These are phyloP conservation scores for Endocarpon pusillum DNA, from an alignment of 495 filamentous ascomycete species.

Conservation along the genomic window DNA sequence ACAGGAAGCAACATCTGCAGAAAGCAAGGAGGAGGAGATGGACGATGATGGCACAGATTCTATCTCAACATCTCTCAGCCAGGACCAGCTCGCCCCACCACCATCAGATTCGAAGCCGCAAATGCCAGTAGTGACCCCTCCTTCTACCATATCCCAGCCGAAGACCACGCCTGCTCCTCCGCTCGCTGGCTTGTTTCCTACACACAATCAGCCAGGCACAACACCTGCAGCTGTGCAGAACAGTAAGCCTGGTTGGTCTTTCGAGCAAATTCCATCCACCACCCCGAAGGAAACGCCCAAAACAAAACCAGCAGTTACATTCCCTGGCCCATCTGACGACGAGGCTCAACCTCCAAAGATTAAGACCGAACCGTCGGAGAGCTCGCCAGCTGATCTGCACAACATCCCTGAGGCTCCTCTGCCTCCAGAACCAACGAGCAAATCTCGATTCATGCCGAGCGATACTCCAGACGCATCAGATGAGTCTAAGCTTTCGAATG, in stretches of 20 bases:
- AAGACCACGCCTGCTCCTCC: neutral
- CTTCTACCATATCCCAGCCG: slow-evolving; percentile 16
- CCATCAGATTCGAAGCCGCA: too few species aligned
- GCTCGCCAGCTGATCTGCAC: slow-evolving; percentile 4
- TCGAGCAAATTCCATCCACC: slow-evolving; percentile 15
- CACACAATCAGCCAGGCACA: slow-evolving; percentile 15
- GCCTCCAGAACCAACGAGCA: slow-evolving; percentile 63
- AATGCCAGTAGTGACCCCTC: slow-evolving; percentile 39
- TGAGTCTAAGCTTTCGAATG: slow-evolving; percentile 15
- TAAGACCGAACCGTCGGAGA: slow-evolving; percentile 16
- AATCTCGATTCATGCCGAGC: slow-evolving; percentile 41
- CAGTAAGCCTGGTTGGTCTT: slow-evolving; percentile 20
- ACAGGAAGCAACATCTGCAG: slow-evolving; percentile 24
- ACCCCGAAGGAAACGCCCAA: slow-evolving; percentile 8
- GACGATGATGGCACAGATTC: slow-evolving; percentile 24
- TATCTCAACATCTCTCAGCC: too few species aligned
- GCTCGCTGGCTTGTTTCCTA: slow-evolving; percentile 17
- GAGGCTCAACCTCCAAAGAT: slow-evolving; percentile 9
- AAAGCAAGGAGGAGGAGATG: slow-evolving; percentile 44
- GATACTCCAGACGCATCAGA: slow-evolving; percentile 36
- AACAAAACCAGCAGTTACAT: slow-evolving; percentile 3
- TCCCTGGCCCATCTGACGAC: slow-evolving; percentile 6
- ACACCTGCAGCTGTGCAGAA: slow-evolving; percentile 18
- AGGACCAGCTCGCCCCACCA: too few species aligned
- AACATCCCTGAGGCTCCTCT: slow-evolving; percentile 36